Evolutionary conservation across 2,329 filamentous ascomycete species (phyloP).

Genomic region (Exophiala viscosa): DNA sequence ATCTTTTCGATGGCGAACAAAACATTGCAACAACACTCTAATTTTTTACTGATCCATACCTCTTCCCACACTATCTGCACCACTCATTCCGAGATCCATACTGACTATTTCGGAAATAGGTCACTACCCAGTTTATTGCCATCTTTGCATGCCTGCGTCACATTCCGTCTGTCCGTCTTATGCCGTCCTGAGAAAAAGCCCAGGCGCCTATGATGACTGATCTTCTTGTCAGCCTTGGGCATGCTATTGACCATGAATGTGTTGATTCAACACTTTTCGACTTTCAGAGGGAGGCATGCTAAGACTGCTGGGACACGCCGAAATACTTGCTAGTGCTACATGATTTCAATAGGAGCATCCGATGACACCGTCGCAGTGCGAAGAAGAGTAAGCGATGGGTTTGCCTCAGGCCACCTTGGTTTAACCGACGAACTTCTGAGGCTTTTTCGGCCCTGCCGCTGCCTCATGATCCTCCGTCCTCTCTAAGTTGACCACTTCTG

Average conservation of each 20-base stretch:
- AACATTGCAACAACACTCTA: conserved; percentile 65
- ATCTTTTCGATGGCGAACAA: conserved; percentile 54
- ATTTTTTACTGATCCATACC: conserved; percentile 62
- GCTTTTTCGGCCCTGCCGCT: conserved; percentile 1
- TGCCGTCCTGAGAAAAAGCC: too few species aligned
- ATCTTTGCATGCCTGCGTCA: too few species aligned
- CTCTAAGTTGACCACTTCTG: conserved; percentile 7
- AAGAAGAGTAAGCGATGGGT: not conserved
- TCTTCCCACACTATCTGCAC: not conserved
- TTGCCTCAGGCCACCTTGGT: not conserved
- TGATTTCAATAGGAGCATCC: not conserved
- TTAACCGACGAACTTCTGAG: conserved; percentile 12
- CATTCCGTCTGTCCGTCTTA: too few species aligned
- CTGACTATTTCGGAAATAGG: conserved; percentile 5
- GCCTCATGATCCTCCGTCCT: conserved; percentile 7
- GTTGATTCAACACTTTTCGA: too few species aligned
- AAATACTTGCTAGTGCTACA: not conserved
- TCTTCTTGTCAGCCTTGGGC: too few species aligned
- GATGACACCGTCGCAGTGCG: not conserved
- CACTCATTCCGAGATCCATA: not conserved
- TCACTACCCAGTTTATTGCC: not conserved
- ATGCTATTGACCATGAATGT: too few species aligned
- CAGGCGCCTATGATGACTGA: too few species aligned
- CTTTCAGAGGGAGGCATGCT: too few species aligned
- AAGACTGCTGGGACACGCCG: not conserved